Percentiles rank a stretch among this genome's conserved stretches.
phyloP scores from a whole-genome alignment of 805 yeast species.

The Spathaspora sp. region DNA sequence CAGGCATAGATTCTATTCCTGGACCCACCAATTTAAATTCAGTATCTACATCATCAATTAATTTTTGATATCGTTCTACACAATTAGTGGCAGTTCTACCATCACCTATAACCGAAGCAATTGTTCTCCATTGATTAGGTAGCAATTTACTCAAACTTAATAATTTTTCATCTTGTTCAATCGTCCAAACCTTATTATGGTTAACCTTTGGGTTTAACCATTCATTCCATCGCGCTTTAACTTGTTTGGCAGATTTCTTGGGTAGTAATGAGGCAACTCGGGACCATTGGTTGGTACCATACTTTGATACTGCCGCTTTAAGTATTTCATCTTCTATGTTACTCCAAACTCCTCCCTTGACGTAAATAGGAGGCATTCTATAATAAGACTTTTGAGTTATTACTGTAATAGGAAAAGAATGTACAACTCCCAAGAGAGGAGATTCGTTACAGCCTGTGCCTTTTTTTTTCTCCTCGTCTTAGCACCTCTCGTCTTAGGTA shows the following conservation, averaged over 20 bases:
- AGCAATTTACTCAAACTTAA: constrained; percentile 61
- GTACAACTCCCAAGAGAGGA: not conserved
- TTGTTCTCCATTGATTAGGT: constrained; percentile 94
- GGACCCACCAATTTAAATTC: constrained; percentile 41
- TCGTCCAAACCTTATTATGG: constrained; percentile 58
- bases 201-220: constrained; percentile 74
- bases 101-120: constrained; percentile 67
- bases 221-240: constrained; percentile 90
- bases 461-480: not conserved
- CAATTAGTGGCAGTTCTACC: constrained; percentile 79
- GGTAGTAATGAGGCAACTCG: constrained; percentile 83
- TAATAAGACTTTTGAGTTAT: not conserved
- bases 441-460: not conserved
- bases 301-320: constrained; percentile 87
- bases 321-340: constrained; percentile 81
- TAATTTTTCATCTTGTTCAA: constrained; percentile 72
- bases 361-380: constrained; percentile 55
- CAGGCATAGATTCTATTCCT: constrained; percentile 49
- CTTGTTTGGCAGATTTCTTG: constrained; percentile 85
- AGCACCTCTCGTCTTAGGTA: not conserved
- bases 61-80: constrained; percentile 75
- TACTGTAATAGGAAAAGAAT: not conserved
- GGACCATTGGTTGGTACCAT: constrained; percentile 94
- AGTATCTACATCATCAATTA: constrained; percentile 43
- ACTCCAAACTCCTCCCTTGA: constrained; percentile 90